Evolutionary conservation across 495 filamentous ascomycete genomes (phyloP).

Genomic region (Podospora pseudopauciseta): DNA sequence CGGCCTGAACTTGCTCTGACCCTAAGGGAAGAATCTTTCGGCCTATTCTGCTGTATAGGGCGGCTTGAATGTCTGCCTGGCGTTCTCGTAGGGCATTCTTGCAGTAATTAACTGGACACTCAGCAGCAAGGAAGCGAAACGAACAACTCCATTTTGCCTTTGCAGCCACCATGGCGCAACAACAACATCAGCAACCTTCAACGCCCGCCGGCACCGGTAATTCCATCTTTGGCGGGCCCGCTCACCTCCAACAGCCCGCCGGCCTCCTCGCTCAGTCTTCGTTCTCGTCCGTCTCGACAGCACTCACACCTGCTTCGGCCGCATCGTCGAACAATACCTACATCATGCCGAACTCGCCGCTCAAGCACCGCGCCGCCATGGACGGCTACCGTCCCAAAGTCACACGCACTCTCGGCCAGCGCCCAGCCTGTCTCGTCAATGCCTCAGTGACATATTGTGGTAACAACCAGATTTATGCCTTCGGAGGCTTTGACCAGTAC

Average conservation of each 20-base stretch:
- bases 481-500: conserved; percentile 98
- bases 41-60: not conserved
- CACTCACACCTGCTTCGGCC: conserved; percentile 46
- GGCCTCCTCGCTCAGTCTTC: conserved; percentile 14
- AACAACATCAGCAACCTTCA: conserved; percentile 19
- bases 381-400: conserved; percentile 79
- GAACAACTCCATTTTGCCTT: not conserved
- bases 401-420: conserved; percentile 74
- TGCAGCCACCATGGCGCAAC: conserved; percentile 28
- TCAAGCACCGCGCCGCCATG: conserved; percentile 55
- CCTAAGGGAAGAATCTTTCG: not conserved
- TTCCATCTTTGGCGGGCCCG: conserved; percentile 37
- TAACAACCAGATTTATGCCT: conserved; percentile 94
- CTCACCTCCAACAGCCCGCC: conserved; percentile 8
- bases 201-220: conserved; percentile 25
- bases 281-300: conserved; percentile 25
- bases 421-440: conserved; percentile 93
- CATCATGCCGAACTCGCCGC: conserved; percentile 77
- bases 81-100: not conserved
- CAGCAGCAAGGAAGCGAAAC: not conserved
- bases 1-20: not conserved
- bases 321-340: conserved; percentile 71
- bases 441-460: conserved; percentile 96
- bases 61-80: not conserved
- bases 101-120: not conserved